phyloP scores from a whole-genome alignment of 192 early-diverging fungal genomes.

The Podila horticola region DNA sequence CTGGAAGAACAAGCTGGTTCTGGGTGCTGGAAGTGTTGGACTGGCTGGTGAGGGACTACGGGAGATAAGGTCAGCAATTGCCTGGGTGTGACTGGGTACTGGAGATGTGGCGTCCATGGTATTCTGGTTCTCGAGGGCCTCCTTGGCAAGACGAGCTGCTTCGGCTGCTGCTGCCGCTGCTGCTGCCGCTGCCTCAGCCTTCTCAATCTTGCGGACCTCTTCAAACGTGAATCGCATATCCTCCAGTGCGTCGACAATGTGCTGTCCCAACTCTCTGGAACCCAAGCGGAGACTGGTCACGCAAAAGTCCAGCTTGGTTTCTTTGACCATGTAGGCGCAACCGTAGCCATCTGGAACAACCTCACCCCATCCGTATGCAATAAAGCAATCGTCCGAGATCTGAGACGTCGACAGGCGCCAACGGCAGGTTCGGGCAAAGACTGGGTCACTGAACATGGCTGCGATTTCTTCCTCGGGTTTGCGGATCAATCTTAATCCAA shows the following conservation, averaged over 20 bases:
- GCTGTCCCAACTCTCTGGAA: slow-evolving; percentile 60
- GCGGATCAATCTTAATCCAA: slow-evolving; percentile 75
- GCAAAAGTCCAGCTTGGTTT: slow-evolving; percentile 72
- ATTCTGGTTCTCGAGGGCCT: slow-evolving; percentile 7
- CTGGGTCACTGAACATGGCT: slow-evolving; percentile 69
- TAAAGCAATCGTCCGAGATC: slow-evolving; percentile 53
- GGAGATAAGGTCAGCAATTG: slow-evolving; percentile 8
- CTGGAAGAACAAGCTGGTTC: slow-evolving; percentile 51
- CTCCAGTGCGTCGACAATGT: slow-evolving; percentile 68
- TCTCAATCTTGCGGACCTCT: slow-evolving; percentile 51
- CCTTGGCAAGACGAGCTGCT: slow-evolving; percentile 1
- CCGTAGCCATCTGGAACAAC: slow-evolving; percentile 86
- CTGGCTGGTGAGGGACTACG: slow-evolving; percentile 37
- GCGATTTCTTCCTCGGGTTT: slow-evolving; percentile 48
- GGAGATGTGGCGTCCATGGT: slow-evolving; percentile 8
- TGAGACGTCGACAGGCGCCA: slow-evolving; percentile 82
- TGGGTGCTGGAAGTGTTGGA: slow-evolving; percentile 21
- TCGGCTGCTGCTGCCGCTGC: slow-evolving; percentile 30
- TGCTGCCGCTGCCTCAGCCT: slow-evolving; percentile 40
- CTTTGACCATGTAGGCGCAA: slow-evolving; percentile 85
- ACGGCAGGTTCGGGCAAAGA: slow-evolving; percentile 69
- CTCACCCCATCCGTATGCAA: slow-evolving; percentile 78
- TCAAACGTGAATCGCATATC: slow-evolving; percentile 72
- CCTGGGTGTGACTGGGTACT: slow-evolving; percentile 1
- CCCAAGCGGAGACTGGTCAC: slow-evolving; percentile 62